phyloP scores from a whole-genome alignment of 495 filamentous ascomycete species.

The Penicillium subrubescens region DNA sequence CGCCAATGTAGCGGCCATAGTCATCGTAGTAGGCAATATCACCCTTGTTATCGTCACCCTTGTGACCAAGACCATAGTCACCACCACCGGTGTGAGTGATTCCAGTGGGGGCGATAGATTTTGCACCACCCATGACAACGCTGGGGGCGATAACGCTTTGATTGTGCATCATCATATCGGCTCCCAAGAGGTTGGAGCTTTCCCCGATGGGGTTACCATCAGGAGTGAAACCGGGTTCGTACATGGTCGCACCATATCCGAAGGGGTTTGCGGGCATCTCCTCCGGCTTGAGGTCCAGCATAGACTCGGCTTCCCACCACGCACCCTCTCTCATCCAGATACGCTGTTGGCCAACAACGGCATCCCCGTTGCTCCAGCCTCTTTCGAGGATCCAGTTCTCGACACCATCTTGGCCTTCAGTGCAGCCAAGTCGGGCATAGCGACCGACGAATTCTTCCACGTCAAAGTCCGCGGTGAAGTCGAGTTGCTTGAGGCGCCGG shows the following conservation, averaged over 20 bases:
- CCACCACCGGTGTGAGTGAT: slow-evolving; percentile 58
- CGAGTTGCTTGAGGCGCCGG: slow-evolving; percentile 85
- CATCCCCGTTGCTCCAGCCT: slow-evolving; percentile 98
- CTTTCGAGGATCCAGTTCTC: slow-evolving; percentile 94
- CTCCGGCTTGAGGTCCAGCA: slow-evolving; percentile 88
- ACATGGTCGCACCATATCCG: slow-evolving; percentile 36
- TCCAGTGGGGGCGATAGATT: slow-evolving; percentile 72
- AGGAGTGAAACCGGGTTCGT: slow-evolving; percentile 33
- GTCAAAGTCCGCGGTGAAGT: slow-evolving; percentile 97
- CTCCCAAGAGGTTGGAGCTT: slow-evolving; percentile 63
- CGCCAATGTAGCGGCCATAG: slow-evolving; percentile 54
- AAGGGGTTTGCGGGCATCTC: slow-evolving; percentile 36
- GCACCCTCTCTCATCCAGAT: slow-evolving; percentile 93
- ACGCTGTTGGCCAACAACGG: slow-evolving; percentile 83
- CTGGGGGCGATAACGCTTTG: slow-evolving; percentile 64
- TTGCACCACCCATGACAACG: slow-evolving; percentile 51
- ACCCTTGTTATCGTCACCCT: slow-evolving; percentile 78
- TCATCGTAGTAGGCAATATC: slow-evolving; percentile 67
- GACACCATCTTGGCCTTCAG: slow-evolving; percentile 88
- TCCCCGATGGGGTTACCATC: slow-evolving; percentile 53
- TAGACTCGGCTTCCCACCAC: slow-evolving; percentile 98
- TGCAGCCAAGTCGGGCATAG: slow-evolving; percentile 81
- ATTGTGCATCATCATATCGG: slow-evolving; percentile 67
- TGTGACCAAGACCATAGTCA: slow-evolving; percentile 83
- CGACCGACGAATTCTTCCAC: slow-evolving; percentile 85